Evolutionary conservation across 2,329 filamentous ascomycete genomes (phyloP).

Genomic region (Talaromyces albobiverticillius): DNA sequence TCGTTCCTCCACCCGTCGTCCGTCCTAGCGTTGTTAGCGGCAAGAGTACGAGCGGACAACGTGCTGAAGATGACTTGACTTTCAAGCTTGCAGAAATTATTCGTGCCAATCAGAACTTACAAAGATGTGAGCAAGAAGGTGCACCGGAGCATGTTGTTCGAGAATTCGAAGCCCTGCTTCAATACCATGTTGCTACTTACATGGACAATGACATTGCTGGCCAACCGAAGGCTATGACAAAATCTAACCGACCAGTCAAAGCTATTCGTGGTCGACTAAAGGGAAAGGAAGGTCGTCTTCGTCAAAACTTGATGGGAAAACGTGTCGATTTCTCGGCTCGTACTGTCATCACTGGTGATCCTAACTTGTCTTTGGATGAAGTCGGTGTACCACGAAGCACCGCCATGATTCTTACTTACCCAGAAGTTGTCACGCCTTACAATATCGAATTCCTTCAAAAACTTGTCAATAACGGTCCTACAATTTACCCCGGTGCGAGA

Average conservation of each 20-base stretch:
- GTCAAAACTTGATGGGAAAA: conserved; percentile 99
- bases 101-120: conserved; percentile 91
- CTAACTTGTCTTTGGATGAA: conserved; percentile 64
- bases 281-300: conserved; percentile 96
- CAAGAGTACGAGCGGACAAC: conserved; percentile 84
- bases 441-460: conserved; percentile 91
- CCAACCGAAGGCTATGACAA: conserved; percentile 89
- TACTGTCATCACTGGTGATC: conserved; percentile 89
- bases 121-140: conserved; percentile 85
- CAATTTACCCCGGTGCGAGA: conserved; percentile 91
- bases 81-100: conserved; percentile 99
- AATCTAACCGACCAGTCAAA: conserved; percentile 94
- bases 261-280: conserved; percentile 95
- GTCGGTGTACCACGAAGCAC: conserved; percentile 95
- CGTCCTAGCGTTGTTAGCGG: conserved; percentile 97
- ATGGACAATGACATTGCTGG: conserved; percentile 99
- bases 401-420: conserved; percentile 88
- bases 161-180: conserved; percentile 87
- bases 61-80: conserved; percentile 97
- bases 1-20: conserved; percentile 92
- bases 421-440: conserved; percentile 95
- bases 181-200: conserved; percentile 98
- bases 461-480: conserved; percentile 88
- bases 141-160: conserved; percentile 85
- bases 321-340: conserved; percentile 98